Evolutionary conservation across 768 basidiomycete genomes (phyloP).

Genomic region (Gloeopeniophorella convolvens): DNA sequence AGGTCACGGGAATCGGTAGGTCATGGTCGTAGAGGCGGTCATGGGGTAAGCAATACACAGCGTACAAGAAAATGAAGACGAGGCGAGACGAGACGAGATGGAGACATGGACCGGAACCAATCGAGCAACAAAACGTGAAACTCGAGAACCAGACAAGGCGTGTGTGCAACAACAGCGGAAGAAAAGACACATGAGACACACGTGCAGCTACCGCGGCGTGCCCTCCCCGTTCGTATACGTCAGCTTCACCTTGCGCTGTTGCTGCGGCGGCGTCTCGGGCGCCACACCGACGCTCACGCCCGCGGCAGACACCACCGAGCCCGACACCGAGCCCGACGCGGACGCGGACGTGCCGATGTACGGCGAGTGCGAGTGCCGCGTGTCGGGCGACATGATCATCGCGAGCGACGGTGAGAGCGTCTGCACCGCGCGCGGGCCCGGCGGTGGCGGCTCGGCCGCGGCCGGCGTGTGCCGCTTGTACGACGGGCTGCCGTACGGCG

Average conservation of each 20-base stretch:
- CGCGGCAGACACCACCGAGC: not conserved
- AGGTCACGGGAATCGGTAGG: too few relatives aligned
- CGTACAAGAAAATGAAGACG: too few relatives aligned
- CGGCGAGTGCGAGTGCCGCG: constrained; percentile 25
- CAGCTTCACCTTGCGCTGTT: constrained; percentile 20
- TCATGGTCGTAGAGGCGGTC: too few relatives aligned
- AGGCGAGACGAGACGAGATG: too few relatives aligned
- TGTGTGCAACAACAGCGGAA: not conserved
- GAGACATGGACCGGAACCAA: too few relatives aligned
- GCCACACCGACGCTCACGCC: not conserved
- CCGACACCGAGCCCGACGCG: not conserved
- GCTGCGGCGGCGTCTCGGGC: constrained; percentile 19
- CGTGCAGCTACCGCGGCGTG: constrained; percentile 4
- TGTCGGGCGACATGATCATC: constrained; percentile 52
- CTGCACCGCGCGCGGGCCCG: constrained; percentile 34
- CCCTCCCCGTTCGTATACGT: constrained; percentile 16
- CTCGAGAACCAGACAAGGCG: not conserved
- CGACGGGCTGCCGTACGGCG: constrained; percentile 15
- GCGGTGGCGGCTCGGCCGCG: constrained; percentile 24
- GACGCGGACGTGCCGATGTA: constrained; percentile 12
- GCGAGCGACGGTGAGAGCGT: constrained; percentile 55
- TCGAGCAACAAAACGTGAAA: too few relatives aligned
- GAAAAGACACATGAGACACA: too few relatives aligned
- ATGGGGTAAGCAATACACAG: too few relatives aligned
- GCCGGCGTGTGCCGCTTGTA: constrained; percentile 20